Evolutionary conservation across 345 rosid species (phyloP), one percentile per base, ranked within the genome.

Genomic region (Eucalyptus grandis): DNA sequence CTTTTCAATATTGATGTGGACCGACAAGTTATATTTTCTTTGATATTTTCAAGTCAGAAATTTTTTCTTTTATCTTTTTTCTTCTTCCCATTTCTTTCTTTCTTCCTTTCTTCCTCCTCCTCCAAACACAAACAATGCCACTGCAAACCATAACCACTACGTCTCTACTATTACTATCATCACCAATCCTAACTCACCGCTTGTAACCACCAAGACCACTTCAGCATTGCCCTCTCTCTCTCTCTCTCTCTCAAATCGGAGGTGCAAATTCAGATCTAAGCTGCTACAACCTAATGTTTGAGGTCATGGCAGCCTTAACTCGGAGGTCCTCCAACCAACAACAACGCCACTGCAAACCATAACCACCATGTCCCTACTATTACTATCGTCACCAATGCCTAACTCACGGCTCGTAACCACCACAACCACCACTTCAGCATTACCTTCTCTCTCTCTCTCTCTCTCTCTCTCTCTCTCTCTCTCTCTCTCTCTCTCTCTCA

Each of bases 201-300:
- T 6, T 12, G 88, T 94, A 43, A 49, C 93, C 40, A 90, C 95
- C 86, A 92, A 92, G 69, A 88, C 93, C 85, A 92, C 94, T 65
- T 94, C 82, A 30, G 17, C 69, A 62, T 50, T 62, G 24, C n/a
- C n/a, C 56, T 17, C 22, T 56, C 62, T 58, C 58, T 51, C 56
- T 56, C 62, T 37, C 86, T 27, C 49, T 82, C 49, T 17, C 56
- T 51, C 22, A 17, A 51, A 51, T 51, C 1, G 22, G 54, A 51
- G 54, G 54, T 51, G 22, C 22, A 51, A 17, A 53, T 53, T 53
- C 9, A 53, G 9, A 53, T 53, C 24, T 53, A 3, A 53, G 56
- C 22, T 3, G 22, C 22, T 3, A 51, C 22, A 51, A 17, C 22
- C 56, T 51, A 51, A 51, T 51, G 54, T 51, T 51, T 51, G 54